phyloP scores from a whole-genome alignment of 345 rosid species.

The Passiflora organensis region DNA sequence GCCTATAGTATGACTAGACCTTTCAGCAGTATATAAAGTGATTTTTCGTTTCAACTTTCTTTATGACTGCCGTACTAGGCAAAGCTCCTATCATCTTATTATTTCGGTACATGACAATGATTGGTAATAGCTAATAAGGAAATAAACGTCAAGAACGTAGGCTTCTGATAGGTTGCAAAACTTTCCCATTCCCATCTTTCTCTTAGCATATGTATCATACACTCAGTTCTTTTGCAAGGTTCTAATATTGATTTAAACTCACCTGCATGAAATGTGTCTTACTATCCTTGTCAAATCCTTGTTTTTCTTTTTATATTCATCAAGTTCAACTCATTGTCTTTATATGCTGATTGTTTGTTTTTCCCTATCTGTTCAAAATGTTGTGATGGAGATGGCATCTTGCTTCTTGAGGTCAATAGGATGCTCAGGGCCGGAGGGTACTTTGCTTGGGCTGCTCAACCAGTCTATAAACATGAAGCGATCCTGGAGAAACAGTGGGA shows the following conservation, averaged over 20 bases:
- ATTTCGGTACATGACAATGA: too few species aligned
- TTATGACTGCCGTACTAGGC: too few species aligned
- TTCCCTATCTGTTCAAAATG: constrained; percentile 7
- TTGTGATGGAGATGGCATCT: constrained; percentile 69
- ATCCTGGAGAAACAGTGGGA: constrained; percentile 85
- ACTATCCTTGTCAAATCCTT: background rate
- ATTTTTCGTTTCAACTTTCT: too few species aligned
- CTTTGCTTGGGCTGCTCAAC: constrained; percentile 99
- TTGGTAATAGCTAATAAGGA: too few species aligned
- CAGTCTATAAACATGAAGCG: constrained; percentile 90
- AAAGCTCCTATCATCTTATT: too few species aligned
- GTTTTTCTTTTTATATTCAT: background rate
- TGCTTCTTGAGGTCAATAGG: constrained; percentile 93
- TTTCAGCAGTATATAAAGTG: too few species aligned
- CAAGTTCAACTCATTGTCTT: background rate
- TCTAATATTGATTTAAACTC: background rate
- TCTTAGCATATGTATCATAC: background rate
- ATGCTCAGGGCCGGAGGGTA: constrained; percentile 92
- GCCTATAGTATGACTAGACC: too few species aligned
- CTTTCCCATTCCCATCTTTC: too few species aligned
- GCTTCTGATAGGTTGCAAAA: too few species aligned
- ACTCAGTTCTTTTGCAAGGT: background rate
- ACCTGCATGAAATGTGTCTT: background rate
- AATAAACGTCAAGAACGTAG: too few species aligned
- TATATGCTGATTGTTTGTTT: constrained; percentile 19